phyloP scores from a whole-genome alignment of 371 early-diverging fungal species.

The Amoeboaphelidium protococcarum region DNA sequence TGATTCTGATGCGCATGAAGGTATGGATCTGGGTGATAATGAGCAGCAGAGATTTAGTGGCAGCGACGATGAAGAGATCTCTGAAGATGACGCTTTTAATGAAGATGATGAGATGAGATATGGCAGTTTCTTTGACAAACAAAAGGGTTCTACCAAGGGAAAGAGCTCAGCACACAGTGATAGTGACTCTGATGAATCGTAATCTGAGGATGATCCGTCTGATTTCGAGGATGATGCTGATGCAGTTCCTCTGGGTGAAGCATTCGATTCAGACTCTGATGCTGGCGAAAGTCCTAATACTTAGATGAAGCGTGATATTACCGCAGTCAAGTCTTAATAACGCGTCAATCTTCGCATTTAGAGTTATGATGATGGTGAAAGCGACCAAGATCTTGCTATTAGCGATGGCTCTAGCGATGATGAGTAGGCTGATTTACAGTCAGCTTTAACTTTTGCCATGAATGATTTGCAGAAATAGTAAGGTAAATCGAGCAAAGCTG shows the following conservation, averaged over 20 bases:
- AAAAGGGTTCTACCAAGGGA: not conserved
- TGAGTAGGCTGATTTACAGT: no score
- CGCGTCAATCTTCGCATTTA: no score
- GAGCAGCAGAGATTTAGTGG: not conserved
- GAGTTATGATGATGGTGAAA: no score
- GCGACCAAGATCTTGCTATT: no score
- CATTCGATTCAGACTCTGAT: not conserved
- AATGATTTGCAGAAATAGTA: no score
- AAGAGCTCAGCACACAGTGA: no score
- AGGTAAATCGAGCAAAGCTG: no score
- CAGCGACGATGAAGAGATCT: not conserved
- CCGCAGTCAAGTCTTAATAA: no score
- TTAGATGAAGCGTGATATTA: not conserved
- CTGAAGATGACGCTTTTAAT: not conserved
- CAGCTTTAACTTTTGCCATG: no score
- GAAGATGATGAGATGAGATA: not conserved
- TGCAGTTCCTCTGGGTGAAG: not conserved
- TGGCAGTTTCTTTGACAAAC: not conserved
- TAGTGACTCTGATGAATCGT: constrained; percentile 7
- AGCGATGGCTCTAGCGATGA: no score
- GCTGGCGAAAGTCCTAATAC: not conserved
- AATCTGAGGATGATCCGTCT: constrained; percentile 10
- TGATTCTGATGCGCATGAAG: not conserved
- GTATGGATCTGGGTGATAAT: not conserved
- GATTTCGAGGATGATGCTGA: not conserved